Evolutionary conservation across 1,284 basidiomycete species (phyloP).

Genomic region (Fomitopsis schrenkii): DNA sequence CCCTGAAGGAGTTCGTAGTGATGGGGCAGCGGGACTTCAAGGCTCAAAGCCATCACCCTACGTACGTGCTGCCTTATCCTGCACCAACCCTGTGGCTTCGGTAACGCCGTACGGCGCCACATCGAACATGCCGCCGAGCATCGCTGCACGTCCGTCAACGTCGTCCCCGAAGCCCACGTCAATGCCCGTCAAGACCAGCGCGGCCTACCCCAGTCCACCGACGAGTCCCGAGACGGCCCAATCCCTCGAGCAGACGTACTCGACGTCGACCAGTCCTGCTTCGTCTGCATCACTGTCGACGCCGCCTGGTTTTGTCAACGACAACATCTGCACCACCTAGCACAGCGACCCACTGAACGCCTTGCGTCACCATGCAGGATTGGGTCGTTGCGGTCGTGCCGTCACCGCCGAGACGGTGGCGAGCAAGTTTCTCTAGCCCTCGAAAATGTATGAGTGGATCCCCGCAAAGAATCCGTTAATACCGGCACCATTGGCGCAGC

Average conservation of each 20-base stretch:
- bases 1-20: slow-evolving; percentile 60
- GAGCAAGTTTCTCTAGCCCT: slow-evolving; percentile 12
- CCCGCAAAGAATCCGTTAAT: not conserved
- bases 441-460: slow-evolving; percentile 6
- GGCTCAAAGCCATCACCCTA: slow-evolving; percentile 49
- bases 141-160: slow-evolving; percentile 39
- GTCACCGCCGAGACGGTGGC: slow-evolving; percentile 22
- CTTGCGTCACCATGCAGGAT: slow-evolving; percentile 18
- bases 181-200: not conserved
- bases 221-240: slow-evolving; percentile 36
- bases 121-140: slow-evolving; percentile 37
- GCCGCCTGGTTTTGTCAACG: slow-evolving; percentile 43
- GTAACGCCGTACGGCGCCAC: slow-evolving; percentile 34
- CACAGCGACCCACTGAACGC: slow-evolving; percentile 35
- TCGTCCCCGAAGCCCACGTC: slow-evolving; percentile 33
- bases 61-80: slow-evolving; percentile 49
- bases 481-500: slow-evolving; percentile 9
- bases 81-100: slow-evolving; percentile 46
- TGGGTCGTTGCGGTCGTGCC: slow-evolving; percentile 4
- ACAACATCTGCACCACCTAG: slow-evolving; percentile 41
- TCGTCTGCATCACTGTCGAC: slow-evolving; percentile 53
- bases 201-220: slow-evolving; percentile 23
- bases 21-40: slow-evolving; percentile 62
- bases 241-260: slow-evolving; percentile 45
- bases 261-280: slow-evolving; percentile 48